These are phyloP conservation scores for Camelina laxa DNA, from an alignment of 345 rosid species.

Conservation along the genomic window DNA sequence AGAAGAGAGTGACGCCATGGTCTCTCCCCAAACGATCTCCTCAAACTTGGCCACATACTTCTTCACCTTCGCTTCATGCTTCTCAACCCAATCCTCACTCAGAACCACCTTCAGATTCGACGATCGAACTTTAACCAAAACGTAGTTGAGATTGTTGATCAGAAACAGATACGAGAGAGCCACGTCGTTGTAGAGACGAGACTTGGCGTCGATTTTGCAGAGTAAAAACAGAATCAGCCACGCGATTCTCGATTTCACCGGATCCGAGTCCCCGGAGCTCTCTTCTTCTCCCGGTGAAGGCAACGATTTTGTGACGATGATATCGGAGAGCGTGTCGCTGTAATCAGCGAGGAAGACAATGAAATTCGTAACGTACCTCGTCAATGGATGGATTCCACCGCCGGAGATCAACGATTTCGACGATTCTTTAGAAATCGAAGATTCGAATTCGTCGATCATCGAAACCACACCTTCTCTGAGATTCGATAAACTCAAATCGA, in stretches of 20 bases:
- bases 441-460: slow-evolving; percentile 65
- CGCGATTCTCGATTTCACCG: slow-evolving; percentile 50
- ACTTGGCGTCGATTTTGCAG: slow-evolving; percentile 69
- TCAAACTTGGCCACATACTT: slow-evolving; percentile 62
- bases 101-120: slow-evolving; percentile 54
- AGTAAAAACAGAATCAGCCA: slow-evolving; percentile 69
- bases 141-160: slow-evolving; percentile 70
- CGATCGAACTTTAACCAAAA: slow-evolving; percentile 58
- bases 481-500: slow-evolving; percentile 47
- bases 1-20: slow-evolving; percentile 43
- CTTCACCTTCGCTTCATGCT: slow-evolving; percentile 58
- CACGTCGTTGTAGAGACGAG: slow-evolving; percentile 59
- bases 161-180: slow-evolving; percentile 68
- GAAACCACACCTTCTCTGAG: slow-evolving; percentile 55
- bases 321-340: slow-evolving; percentile 51
- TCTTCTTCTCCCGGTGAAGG: slow-evolving; percentile 51
- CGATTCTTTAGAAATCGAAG: slow-evolving; percentile 58
- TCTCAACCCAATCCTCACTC: slow-evolving; percentile 62
- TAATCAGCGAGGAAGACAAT: slow-evolving; percentile 63
- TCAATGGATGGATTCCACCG: slow-evolving; percentile 71
- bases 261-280: slow-evolving; percentile 36
- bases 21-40: slow-evolving; percentile 64
- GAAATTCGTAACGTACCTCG: slow-evolving; percentile 74
- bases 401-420: slow-evolving; percentile 59
- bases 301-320: slow-evolving; percentile 43